Conservation (phyloP, 768 basidiomycete species). For the Leucosporidium scottii region DNA sequence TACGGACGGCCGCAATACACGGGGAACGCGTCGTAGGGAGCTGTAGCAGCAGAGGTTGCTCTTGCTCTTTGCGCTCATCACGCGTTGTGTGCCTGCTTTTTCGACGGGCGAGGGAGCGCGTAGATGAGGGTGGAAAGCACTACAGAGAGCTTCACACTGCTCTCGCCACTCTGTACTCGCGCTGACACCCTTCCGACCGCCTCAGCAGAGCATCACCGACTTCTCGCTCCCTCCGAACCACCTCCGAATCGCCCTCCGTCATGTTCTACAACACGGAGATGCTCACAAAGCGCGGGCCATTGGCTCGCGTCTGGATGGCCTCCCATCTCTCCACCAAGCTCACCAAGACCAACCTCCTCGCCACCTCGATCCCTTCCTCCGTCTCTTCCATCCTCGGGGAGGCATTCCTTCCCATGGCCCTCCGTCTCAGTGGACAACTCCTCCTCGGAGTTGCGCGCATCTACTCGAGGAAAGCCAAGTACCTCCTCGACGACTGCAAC, state of each 20-base stretch:
- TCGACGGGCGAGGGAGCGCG: too few species aligned
- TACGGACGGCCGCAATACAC: too few species aligned
- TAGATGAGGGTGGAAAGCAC: too few species aligned
- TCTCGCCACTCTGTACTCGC: too few species aligned
- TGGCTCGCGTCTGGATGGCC: conserved; percentile 97
- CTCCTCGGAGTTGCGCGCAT: conserved; percentile 94
- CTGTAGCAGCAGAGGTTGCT: too few species aligned
- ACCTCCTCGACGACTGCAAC: conserved; percentile 93
- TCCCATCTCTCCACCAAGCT: conserved; percentile 98
- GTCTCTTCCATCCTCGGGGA: conserved; percentile 95
- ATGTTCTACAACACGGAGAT: conserved; percentile 90
- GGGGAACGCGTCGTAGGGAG: too few species aligned
- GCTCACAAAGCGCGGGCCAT: conserved; percentile 82
- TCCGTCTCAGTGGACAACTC: conserved; percentile 91
- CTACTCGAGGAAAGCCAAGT: conserved; percentile 95
- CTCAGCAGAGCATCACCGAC: too few species aligned
- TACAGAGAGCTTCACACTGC: too few species aligned
- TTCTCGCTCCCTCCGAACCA: not conserved
- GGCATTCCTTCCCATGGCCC: conserved; percentile 78
- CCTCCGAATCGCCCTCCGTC: not conserved
- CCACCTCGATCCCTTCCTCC: conserved; percentile 89
- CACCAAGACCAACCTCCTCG: conserved; percentile 86
- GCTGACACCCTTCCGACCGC: too few species aligned
- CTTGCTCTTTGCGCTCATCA: too few species aligned
- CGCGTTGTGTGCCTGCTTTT: too few species aligned